These are phyloP conservation scores for Vachellia pachyceras DNA, from an alignment of 306 rosid species.

Conservation along the genomic window DNA sequence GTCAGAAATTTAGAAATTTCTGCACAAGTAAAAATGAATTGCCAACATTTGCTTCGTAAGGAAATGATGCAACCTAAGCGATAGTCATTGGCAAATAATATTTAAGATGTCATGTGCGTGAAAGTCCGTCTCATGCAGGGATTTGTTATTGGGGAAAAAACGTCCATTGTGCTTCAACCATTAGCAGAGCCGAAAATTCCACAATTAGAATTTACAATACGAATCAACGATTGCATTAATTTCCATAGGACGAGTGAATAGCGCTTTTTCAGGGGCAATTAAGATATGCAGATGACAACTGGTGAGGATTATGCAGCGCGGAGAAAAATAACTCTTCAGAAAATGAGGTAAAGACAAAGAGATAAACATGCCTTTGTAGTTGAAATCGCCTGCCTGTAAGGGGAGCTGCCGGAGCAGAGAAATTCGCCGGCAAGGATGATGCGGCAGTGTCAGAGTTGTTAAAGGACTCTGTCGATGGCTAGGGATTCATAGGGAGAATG, in stretches of 20 bases:
- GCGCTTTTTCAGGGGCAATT: neutral
- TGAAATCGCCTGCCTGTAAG: neutral
- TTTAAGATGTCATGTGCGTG: neutral
- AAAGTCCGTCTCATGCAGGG: neutral
- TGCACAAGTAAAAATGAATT: constrained; percentile 25
- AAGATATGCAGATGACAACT: constrained; percentile 35
- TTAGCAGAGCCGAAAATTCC: constrained; percentile 1
- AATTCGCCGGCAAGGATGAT: constrained; percentile 31
- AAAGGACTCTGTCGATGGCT: constrained; percentile 46
- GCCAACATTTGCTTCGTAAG: constrained; percentile 10
- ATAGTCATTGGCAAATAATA: neutral
- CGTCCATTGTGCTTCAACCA: neutral
- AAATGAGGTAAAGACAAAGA: constrained; percentile 14
- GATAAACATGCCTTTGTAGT: constrained; percentile 26
- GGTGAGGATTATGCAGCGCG: constrained; percentile 35
- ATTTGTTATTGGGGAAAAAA: neutral
- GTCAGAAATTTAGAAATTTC: neutral
- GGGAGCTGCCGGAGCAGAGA: neutral
- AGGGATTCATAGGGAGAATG: constrained; percentile 51
- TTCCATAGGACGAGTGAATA: neutral
- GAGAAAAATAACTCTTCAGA: neutral
- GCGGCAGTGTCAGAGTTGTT: constrained; percentile 46
- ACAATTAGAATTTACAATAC: constrained; percentile 23
- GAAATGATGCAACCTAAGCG: neutral
- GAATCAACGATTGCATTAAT: constrained; percentile 26